Evolutionary conservation across 73 alveolate species (phyloP).

Genomic region (Paramecium bursaria): DNA sequence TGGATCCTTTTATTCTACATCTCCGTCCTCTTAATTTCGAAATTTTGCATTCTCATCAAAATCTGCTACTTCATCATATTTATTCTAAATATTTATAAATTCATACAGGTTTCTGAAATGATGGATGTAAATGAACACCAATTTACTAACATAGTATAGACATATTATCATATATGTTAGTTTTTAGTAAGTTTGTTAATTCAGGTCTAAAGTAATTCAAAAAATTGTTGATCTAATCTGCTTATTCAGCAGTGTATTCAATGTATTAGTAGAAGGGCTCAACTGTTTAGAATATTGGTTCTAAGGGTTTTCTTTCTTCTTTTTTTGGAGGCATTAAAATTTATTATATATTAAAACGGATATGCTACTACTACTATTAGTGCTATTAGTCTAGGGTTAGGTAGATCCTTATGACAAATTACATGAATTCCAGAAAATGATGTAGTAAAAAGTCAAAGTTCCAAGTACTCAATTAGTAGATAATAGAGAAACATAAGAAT

Average conservation of each 20-base stretch:
- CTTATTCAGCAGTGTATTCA: background rate
- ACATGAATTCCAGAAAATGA: slow-evolving; percentile 18
- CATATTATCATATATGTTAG: slow-evolving; percentile 32
- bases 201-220: slow-evolving; percentile 41
- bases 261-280: slow-evolving; percentile 30
- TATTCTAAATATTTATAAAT: no score
- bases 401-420: slow-evolving; percentile 41
- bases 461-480: slow-evolving; percentile 2
- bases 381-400: no score
- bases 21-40: slow-evolving; percentile 10
- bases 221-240: slow-evolving; percentile 3
- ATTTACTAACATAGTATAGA: background rate
- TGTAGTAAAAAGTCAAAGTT: slow-evolving; percentile 34
- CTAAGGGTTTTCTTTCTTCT: slow-evolving; percentile 56
- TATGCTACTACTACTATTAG: no score
- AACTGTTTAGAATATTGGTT: slow-evolving; percentile 17
- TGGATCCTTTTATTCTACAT: slow-evolving; percentile 25
- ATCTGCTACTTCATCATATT: background rate
- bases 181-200: slow-evolving; percentile 1
- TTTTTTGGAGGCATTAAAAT: slow-evolving; percentile 55
- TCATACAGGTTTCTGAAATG: slow-evolving; percentile 28
- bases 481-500: background rate
- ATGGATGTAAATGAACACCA: slow-evolving; percentile 22
- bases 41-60: slow-evolving; percentile 53
- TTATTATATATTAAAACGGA: no score